Conservation (phyloP, 345 rosid genomes). For the Populus tremula region DNA sequence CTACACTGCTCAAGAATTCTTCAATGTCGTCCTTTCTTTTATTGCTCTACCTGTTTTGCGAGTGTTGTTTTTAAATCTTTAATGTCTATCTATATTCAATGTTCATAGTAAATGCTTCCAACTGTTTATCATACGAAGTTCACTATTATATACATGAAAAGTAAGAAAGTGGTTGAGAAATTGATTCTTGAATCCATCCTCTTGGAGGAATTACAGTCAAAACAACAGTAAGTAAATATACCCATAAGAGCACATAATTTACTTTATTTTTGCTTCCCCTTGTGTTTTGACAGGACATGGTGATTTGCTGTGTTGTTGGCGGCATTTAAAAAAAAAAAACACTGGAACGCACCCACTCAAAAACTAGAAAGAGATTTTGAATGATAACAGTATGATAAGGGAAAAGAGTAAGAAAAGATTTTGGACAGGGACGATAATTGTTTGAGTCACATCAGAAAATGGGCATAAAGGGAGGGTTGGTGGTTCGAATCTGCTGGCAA, state of each 20-base stretch:
- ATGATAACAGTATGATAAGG: not conserved
- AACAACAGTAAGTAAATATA: no score
- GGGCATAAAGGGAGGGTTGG: not conserved
- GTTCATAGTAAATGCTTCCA: not conserved
- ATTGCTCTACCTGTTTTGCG: not conserved
- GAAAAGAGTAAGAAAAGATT: not conserved
- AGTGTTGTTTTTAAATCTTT: no score
- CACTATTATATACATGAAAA: not conserved
- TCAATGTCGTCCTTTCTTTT: not conserved
- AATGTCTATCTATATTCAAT: no score
- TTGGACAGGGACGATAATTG: not conserved
- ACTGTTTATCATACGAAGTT: not conserved
- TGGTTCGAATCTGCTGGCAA: constrained; percentile 2
- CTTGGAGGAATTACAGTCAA: not conserved
- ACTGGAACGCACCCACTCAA: not conserved
- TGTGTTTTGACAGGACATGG: no score
- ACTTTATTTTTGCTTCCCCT: no score
- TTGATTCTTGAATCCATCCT: not conserved
- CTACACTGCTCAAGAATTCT: not conserved
- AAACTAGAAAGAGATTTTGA: not conserved
- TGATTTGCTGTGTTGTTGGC: no score
- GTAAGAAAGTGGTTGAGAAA: not conserved
- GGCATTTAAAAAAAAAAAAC: no score
- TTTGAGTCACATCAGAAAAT: not conserved
- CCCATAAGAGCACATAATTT: no score